phyloP scores from a whole-genome alignment of 305 asterid genomes.

The Fraxinus dipetala region DNA sequence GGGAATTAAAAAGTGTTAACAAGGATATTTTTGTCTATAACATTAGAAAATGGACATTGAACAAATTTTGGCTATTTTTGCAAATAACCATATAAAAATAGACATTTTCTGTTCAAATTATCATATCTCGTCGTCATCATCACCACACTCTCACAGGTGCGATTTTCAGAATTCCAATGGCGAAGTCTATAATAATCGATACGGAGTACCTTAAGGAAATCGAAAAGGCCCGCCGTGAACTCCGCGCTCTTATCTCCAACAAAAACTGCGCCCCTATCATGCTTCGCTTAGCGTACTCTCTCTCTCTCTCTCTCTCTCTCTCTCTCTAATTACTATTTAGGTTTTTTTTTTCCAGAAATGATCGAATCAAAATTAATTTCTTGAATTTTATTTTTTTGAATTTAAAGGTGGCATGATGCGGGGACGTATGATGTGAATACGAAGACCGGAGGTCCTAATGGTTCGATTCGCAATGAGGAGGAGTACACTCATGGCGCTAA shows the following conservation, averaged over 20 bases:
- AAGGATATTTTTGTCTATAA: too few relatives aligned
- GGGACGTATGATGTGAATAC: conserved; percentile 82
- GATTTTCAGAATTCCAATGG: conserved; percentile 20
- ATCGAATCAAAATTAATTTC: not conserved
- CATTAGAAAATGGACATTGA: too few relatives aligned
- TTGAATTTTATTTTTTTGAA: not conserved
- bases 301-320: not conserved
- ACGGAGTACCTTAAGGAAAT: conserved; percentile 68
- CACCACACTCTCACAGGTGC: not conserved
- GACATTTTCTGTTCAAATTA: too few relatives aligned
- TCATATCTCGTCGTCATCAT: not conserved
- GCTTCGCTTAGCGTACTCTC: conserved; percentile 89
- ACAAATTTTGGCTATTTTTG: too few relatives aligned
- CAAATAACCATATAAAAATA: too few relatives aligned
- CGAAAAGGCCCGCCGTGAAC: conserved; percentile 83
- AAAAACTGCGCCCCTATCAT: conserved; percentile 90
- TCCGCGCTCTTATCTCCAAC: conserved; percentile 76
- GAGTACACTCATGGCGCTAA: conserved; percentile 70
- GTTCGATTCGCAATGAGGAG: conserved; percentile 81
- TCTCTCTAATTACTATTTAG: not conserved
- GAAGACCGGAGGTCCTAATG: conserved; percentile 89
- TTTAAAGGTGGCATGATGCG: conserved; percentile 92
- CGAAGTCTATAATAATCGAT: conserved; percentile 69
- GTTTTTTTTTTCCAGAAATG: not conserved
- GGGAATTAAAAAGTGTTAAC: too few relatives aligned